phyloP scores from a whole-genome alignment of 768 basidiomycete genomes.

The Calocybe indica region DNA sequence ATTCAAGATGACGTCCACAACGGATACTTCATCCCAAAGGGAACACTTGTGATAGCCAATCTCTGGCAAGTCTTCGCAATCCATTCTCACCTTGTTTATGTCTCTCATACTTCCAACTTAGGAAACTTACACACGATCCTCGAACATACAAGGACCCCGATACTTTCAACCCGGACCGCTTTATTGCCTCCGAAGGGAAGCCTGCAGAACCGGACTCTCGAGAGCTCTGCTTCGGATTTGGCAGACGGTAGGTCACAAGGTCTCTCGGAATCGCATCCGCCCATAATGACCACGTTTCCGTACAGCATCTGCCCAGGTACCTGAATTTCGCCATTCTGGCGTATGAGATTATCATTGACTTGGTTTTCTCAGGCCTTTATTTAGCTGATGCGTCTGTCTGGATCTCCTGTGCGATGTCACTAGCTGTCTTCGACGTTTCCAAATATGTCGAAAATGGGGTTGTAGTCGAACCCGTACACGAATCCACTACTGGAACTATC shows the following conservation, averaged over 20 bases:
- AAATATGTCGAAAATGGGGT: constrained; percentile 41
- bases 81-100: no score
- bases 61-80: constrained; percentile 29
- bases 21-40: constrained; percentile 58
- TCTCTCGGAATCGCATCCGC: neutral
- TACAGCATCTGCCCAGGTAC: constrained; percentile 44
- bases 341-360: neutral
- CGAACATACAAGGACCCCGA: constrained; percentile 47
- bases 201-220: constrained; percentile 51
- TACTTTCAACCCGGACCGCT: constrained; percentile 56
- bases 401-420: constrained; percentile 43
- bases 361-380: constrained; percentile 32
- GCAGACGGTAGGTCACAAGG: constrained; percentile 42
- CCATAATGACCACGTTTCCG: constrained; percentile 1
- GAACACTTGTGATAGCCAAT: constrained; percentile 46
- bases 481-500: constrained; percentile 58
- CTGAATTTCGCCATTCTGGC: neutral
- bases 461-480: constrained; percentile 45
- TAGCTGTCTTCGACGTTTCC: constrained; percentile 46
- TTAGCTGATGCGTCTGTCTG: constrained; percentile 51
- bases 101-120: constrained; percentile 7
- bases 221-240: constrained; percentile 63
- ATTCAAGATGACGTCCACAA: constrained; percentile 56
- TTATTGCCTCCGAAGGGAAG: constrained; percentile 36
- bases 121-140: constrained; percentile 52